phyloP scores from a whole-genome alignment of 306 rosid genomes.

The Adenanthera pavonina region DNA sequence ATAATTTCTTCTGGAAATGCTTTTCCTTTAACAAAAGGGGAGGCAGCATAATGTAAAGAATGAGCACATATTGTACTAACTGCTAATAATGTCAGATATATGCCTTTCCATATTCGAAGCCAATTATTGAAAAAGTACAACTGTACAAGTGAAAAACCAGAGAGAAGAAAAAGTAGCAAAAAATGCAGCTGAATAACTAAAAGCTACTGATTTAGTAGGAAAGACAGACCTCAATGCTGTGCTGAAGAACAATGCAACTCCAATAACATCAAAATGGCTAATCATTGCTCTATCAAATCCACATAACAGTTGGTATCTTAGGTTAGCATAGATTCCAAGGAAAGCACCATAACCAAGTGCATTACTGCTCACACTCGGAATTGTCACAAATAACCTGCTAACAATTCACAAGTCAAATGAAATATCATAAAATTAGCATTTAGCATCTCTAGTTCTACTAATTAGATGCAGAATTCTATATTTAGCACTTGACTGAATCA shows the following conservation, averaged over 20 bases:
- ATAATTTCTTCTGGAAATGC: not conserved
- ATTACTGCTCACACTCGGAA: conserved; percentile 78
- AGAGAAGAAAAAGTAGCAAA: conserved; percentile 15
- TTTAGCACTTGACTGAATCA: conserved; percentile 8
- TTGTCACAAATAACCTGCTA: conserved; percentile 85
- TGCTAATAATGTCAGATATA: not conserved
- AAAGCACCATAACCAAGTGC: conserved; percentile 98
- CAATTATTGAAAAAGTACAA: not conserved
- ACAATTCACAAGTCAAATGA: conserved; percentile 30
- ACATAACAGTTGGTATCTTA: conserved; percentile 89
- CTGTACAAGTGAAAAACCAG: not conserved
- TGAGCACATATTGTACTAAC: not conserved
- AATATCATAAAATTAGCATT: conserved; percentile 28
- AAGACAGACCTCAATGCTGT: conserved; percentile 74
- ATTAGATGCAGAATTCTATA: conserved; percentile 21
- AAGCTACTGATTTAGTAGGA: not conserved
- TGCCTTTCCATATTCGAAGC: not conserved
- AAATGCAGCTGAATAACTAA: conserved; percentile 7
- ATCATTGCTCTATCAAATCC: conserved; percentile 90
- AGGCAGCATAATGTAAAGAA: not conserved
- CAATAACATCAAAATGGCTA: conserved; percentile 92
- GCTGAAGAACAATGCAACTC: conserved; percentile 86
- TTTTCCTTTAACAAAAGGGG: conserved; percentile 26
- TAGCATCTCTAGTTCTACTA: conserved; percentile 26
- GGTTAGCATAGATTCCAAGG: conserved; percentile 94